Percentiles rank a stretch among this genome's conserved stretches.
Conservation (phyloP, 2,329 filamentous ascomycete genomes). For the Metarhizium robertsii region DNA sequence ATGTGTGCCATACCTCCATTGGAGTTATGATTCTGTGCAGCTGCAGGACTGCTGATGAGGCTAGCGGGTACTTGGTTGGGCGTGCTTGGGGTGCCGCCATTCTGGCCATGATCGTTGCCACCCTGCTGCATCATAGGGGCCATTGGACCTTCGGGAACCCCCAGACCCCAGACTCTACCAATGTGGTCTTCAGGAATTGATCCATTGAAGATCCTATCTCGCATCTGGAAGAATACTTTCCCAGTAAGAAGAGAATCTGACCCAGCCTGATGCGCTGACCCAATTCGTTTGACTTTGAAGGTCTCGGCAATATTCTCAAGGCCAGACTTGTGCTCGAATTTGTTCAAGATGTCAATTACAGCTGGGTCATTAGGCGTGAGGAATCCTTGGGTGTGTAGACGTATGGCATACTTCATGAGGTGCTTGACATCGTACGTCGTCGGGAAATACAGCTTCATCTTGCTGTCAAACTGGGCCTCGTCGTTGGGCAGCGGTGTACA, state of each 20-base stretch:
- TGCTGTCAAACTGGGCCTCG: conserved; percentile 78
- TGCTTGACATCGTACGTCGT: conserved; percentile 95
- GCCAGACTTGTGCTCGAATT: conserved; percentile 82
- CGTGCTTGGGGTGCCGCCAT: conserved; percentile 44
- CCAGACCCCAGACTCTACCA: conserved; percentile 89
- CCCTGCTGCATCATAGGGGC: conserved; percentile 24
- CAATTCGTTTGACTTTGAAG: conserved; percentile 80
- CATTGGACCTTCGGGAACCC: conserved; percentile 51
- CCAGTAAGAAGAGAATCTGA: conserved; percentile 91
- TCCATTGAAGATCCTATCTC: conserved; percentile 77
- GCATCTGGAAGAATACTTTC: conserved; percentile 89
- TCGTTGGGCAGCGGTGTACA: conserved; percentile 77
- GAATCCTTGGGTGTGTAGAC: conserved; percentile 55
- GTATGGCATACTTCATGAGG: conserved; percentile 82
- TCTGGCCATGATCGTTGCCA: conserved; percentile 27
- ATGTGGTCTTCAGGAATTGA: conserved; percentile 72
- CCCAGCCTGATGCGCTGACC: conserved; percentile 83
- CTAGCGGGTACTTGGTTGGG: conserved; percentile 57
- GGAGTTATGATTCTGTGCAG: conserved; percentile 42
- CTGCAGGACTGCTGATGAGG: conserved; percentile 36
- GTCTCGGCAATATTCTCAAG: conserved; percentile 91
- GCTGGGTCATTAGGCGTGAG: conserved; percentile 53
- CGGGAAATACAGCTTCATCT: conserved; percentile 89
- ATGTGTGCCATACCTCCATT: conserved; percentile 44
- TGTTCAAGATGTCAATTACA: conserved; percentile 66